Evolutionary conservation across 139 green algal genomes (phyloP), one percentile per base, ranked within the genome.

Genomic region (Yamagishiella unicocca): DNA sequence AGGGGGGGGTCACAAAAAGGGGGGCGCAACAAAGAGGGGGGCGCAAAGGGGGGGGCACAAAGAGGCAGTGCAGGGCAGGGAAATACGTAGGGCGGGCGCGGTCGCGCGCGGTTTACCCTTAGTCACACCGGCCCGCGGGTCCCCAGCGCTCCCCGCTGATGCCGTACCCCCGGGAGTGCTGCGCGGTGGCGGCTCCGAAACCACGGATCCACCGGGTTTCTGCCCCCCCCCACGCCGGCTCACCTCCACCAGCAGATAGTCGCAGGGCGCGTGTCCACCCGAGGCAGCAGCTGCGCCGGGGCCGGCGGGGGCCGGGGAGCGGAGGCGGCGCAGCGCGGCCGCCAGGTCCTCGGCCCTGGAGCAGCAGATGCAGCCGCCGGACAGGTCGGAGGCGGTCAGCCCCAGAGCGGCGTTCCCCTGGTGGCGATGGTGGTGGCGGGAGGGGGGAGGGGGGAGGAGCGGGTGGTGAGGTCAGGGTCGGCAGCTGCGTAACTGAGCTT

Each of bases 361-460:
- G 85, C 92, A 95, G 87, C 92, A 95, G 33, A 92, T 68, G 71
- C 92, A 95, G 42, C 92, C 92, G 33, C 90, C 90, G 2, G 86
- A 75, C n/a, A 94, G 82, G n/a, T 88, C 82, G 0, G 82, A 58
- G 8, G 86, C 73, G 5, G 76, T 58, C 58, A 95, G 77, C 55
- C 90, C 90, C 46, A 89, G 71, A 24, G 89, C 80, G 29, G 89
- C 91, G 71, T 94, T 92, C 67, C 61, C 55, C 85, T 90, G 82
- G 42, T 27, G 72, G 72, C 45, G 45, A 14, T 29, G 19, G 64
- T 22, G 70, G 70, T 40, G 35, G 38, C 70, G 43, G 31, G 6
- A 75, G 35, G 33, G 38, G 38, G 58, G 22, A n/a, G 17, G 22
- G 58, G 6, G 19, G 58, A 35, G 58, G 58, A 6, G 58, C 17